Base-by-base conservation (phyloP, 305 asterid genomes). In the Fraxinus latifolia region DNA sequence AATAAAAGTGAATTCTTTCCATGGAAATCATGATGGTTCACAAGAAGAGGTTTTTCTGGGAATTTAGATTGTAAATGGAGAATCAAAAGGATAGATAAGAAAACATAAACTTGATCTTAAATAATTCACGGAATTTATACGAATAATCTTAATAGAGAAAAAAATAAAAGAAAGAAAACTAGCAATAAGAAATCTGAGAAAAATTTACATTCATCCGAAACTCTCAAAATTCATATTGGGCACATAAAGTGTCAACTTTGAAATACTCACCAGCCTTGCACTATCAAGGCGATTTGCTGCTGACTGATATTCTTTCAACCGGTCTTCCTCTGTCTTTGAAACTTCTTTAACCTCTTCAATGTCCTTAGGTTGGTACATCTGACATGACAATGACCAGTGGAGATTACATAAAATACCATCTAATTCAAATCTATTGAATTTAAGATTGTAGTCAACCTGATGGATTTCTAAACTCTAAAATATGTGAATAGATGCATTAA, bases 341-440 rank as follows among this genome's bases (percentile, higher is more conserved):
- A 89, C 94, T 79, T 90, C 93, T 89, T 93, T 92, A 80, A 92
- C 93, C 93, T 88, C 93, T 87, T 91, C 97, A 53, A 82, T 94
- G 88, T 95, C 99, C 89, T 88, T 86, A 65, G 96, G 96, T 85
- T 93, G 89, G 90, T 95, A 95, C 77, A 92, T 88, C 99, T 95
- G 91, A 68, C 60, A 81, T 77, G 60, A 21, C 29, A 65, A 82
- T 34, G 42, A 77, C 37, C n/a, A 27, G 82, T 25, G 80, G 80
- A 82, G 82, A 78, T 77, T 34, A 78, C 27, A 80, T 81, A 70
- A 42, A 58, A 14, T 82, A 76, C 17, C 21, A 83, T 67, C 47
- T 74, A 1, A 81, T 47, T 67, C 23, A 71, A 17, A 34, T 74
- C 27, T 9, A n/a, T 12, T 36, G 23, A 67, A 82, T 80, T 11